A percentile compares a stretch with the other conserved stretches of the same genome.
These are phyloP conservation scores for Suillus subalutaceus DNA, from an alignment of 768 basidiomycete genomes.

Conservation along the genomic window DNA sequence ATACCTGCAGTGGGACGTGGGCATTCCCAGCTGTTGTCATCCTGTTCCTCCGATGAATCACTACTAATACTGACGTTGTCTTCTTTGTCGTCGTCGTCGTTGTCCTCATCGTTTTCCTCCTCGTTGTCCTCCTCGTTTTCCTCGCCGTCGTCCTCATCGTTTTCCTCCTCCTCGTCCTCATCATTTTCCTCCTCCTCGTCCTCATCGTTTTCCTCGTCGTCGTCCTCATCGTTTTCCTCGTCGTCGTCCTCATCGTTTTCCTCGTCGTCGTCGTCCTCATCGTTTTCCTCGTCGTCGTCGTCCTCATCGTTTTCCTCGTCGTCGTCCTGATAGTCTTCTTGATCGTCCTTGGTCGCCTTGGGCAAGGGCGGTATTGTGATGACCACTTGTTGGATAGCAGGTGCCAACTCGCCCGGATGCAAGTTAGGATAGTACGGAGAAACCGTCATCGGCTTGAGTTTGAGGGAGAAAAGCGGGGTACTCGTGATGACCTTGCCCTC, in stretches of 20 bases:
- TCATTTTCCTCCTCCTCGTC: too few species aligned
- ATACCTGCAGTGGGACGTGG: too few species aligned
- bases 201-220: too few species aligned
- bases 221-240: neutral
- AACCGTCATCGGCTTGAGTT: neutral
- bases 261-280: neutral
- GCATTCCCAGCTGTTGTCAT: too few species aligned
- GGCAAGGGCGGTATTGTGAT: neutral
- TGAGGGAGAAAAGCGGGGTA: neutral
- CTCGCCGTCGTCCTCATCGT: neutral
- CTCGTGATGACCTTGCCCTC: neutral
- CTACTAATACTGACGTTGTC: too few species aligned
- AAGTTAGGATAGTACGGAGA: neutral
- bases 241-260: neutral
- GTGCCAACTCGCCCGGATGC: neutral
- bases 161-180: too few species aligned
- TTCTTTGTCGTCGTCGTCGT: too few species aligned
- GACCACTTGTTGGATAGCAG: neutral
- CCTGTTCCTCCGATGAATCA: too few species aligned
- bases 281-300: neutral
- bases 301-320: too few species aligned
- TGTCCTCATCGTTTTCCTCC: too few species aligned
- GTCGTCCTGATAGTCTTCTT: too few species aligned
- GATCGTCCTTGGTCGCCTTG: neutral
- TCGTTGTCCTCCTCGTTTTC: neutral